phyloP scores from a whole-genome alignment of 495 filamentous ascomycete species.

The Elaphomyces granulatus region DNA sequence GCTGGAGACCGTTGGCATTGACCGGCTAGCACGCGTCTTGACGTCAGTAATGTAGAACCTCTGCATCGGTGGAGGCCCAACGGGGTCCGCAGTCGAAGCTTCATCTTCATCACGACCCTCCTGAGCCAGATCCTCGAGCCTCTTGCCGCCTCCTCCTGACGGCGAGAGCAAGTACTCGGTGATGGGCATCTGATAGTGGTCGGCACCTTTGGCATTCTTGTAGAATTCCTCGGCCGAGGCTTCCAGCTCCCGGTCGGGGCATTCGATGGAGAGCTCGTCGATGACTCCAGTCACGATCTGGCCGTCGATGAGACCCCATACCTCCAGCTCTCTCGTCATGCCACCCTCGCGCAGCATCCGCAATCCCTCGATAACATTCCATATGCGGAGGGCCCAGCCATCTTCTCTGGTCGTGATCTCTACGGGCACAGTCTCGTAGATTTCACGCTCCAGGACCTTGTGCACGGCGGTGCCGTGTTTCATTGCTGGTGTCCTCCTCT shows the following conservation, averaged over 20 bases:
- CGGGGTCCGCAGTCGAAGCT: conserved; percentile 8
- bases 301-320: conserved; percentile 83
- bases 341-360: conserved; percentile 62
- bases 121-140: conserved; percentile 1
- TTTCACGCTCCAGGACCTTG: conserved; percentile 68
- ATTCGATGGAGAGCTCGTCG: conserved; percentile 67
- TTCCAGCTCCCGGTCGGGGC: conserved; percentile 58
- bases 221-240: conserved; percentile 28
- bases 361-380: conserved; percentile 86
- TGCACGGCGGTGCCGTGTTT: conserved; percentile 63
- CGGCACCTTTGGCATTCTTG: conserved; percentile 21
- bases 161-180: conserved; percentile 35
- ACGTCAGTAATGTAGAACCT: conserved; percentile 71
- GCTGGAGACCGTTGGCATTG: conserved; percentile 45
- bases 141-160: conserved; percentile 16
- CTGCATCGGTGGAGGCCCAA: conserved; percentile 14
- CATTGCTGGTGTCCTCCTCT: conserved; percentile 67
- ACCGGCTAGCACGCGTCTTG: conserved; percentile 58
- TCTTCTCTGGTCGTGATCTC: conserved; percentile 67
- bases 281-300: conserved; percentile 80
- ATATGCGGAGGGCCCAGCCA: conserved; percentile 64
- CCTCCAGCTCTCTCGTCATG: conserved; percentile 73
- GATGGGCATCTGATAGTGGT: conserved; percentile 41
- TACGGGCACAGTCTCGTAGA: conserved; percentile 61
- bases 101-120: conserved; percentile 1